Base-by-base conservation (phyloP, 2,329 filamentous ascomycete genomes). In the Cladosporium sphaerospermum region DNA sequence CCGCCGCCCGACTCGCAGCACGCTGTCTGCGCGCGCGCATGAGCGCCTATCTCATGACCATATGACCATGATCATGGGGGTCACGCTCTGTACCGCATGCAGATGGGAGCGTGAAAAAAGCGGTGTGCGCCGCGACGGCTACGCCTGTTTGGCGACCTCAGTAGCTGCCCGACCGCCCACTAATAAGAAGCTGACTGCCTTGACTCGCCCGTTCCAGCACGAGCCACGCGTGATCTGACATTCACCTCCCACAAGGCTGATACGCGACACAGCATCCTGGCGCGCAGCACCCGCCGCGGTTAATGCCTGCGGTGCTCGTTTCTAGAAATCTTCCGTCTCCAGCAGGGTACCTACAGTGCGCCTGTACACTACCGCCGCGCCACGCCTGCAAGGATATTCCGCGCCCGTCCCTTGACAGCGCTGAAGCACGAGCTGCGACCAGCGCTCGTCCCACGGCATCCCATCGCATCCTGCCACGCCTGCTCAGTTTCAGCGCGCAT, bases 251-350 rank as follows among this genome's bases (percentile, higher is more conserved):
- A 40, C 47, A 51, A 51, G 47, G 47, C 47, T 51, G 47, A 51
- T 31, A 51, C 47, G 19, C 28, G 19, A 40, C 19, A 28, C 19
- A 4, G 39, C 39, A 51, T 43, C 39, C 39, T 14, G 41, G 47
- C 13, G 34, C 19, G 39, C 31, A 42, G 40, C 40, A 50, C 23
- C 32, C 43, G 18, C 36, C 39, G 16, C 36, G 16, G 8, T 39
- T 39, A 51, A 51, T 44, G 40, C 40, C 47, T 51, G 47, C 47
- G 40, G 47, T 51, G 47, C 47, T 51, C 47, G 13, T 44, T 51
- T 51, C 47, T 44, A 43, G 47, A 51, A 39, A 39, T n/a, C 34
- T 36, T 36, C n/a, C 9, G 7, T 36, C 34, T 36, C n/a, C 34
- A 36, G 33, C 9, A 34, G 10, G 34, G 34, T 11, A 36, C n/a